Evolutionary conservation across 768 basidiomycete species (phyloP), one percentile per base, ranked within the genome.

Genomic region (Pisolithus orientalis): DNA sequence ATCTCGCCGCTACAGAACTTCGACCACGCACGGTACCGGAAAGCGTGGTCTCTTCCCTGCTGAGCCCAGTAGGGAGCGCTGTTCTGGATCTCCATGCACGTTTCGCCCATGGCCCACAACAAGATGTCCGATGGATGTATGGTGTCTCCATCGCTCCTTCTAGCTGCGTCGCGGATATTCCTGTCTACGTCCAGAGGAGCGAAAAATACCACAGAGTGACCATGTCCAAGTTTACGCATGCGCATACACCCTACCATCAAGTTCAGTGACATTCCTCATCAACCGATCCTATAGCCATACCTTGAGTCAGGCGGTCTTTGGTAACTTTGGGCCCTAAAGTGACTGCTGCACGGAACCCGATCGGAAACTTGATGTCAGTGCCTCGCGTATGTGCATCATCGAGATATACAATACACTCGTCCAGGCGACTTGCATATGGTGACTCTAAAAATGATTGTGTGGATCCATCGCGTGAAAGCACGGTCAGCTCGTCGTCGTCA

Each of bases 301-400:
- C 77, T 68, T 79, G 77, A 0, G 74, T 65, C 17, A 78, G 58
- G 39, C 73, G 64, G 61, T 80, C 79, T 53, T 79, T 80, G 1
- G 73, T 76, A 11, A 79, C 60, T 51, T 73, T 77, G 5, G 72
- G 72, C 0, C 78, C 78, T 1, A 80, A 59, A 0, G 77, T 79
- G 6, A 80, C 76, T 6, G 71, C 75, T 8, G 78, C 76, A 7
- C 72, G 68, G 27, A 64, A 70, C 11, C 65, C 49, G 3, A 32
- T 44, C 0, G 78, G 78, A 32, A 80, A 60, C 38, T 74, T 79
- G 11, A 34, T 34, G 2, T 34, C 34, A 13, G 34, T 34, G 34
- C 34, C 34, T 14, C 34, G 34, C 4, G 34, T 34, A 5, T 34
- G 34, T 34, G 34, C 34, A 34, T 34, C 34, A 34, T 34, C 34